Evolutionary conservation across 306 rosid genomes (phyloP).

Genomic region (Lathyrus sativus): DNA sequence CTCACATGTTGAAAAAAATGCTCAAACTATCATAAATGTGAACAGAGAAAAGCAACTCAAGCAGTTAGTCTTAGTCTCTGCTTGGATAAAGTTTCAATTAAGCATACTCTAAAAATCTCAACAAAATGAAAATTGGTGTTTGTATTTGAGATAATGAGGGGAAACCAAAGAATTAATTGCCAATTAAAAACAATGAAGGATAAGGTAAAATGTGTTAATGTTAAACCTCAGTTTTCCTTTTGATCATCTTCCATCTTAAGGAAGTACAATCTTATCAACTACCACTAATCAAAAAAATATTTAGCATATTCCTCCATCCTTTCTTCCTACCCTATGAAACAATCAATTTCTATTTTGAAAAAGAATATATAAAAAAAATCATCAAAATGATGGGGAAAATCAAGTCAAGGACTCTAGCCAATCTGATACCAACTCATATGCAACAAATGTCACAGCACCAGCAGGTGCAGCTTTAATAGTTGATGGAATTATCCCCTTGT

Average conservation of each 20-base stretch:
- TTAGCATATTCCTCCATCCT: slow-evolving; percentile 28
- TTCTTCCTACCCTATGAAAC: slow-evolving; percentile 38
- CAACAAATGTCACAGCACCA: slow-evolving; percentile 88
- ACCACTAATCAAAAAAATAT: slow-evolving; percentile 6
- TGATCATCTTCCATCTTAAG: slow-evolving; percentile 28
- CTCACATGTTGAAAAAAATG: too few species aligned
- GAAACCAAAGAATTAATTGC: too few species aligned
- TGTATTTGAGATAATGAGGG: too few species aligned
- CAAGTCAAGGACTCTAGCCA: slow-evolving; percentile 71
- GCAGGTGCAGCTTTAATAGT: slow-evolving; percentile 97
- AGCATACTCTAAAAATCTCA: too few species aligned
- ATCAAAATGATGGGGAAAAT: slow-evolving; percentile 14
- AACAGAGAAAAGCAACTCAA: too few species aligned
- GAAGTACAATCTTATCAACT: slow-evolving; percentile 34
- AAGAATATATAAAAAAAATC: slow-evolving; percentile 41
- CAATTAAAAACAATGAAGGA: not conserved
- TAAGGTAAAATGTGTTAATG: not conserved
- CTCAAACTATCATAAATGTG: too few species aligned
- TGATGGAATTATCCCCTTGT: slow-evolving; percentile 88
- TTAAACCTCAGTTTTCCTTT: not conserved
- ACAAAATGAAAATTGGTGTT: too few species aligned
- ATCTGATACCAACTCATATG: slow-evolving; percentile 72
- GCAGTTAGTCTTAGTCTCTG: too few species aligned
- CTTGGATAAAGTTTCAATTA: too few species aligned
- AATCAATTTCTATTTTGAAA: slow-evolving; percentile 31